Base-by-base conservation (phyloP, 164 flowering plant genomes). In the grape (Vitis vinifera) region DNA sequence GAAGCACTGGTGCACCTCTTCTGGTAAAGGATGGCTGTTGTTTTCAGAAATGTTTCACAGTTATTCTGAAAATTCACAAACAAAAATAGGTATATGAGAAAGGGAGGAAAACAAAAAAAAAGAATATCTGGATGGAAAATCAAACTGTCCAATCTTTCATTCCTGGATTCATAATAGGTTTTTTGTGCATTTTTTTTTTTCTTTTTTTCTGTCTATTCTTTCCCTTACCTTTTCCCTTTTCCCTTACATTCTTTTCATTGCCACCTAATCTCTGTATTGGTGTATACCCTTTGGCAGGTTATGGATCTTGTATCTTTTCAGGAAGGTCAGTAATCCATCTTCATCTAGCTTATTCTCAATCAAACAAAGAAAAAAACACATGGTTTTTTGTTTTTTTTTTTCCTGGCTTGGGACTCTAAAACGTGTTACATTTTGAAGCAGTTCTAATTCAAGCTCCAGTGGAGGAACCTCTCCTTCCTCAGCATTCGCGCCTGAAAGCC, bases 261-360 rank as follows among this genome's bases (percentile, higher is more conserved):
- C 52, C 10, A 56, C 62, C 70, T 74, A 14, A 55, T 57, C 53
- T 58, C 31, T 59, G 47, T 29, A 10, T 51, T 55, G 47, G 27
- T 66, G 60, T 66, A 8, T 55, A 12, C 27, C 27, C 15, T 57
- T 47, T 65, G 69, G 75, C 89, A 91, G 97, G 94, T 79, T 75
- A 86, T 67, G 88, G 88, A 59, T 78, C 90, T 9, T 91, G 97
- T 57, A 67, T 65, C 44, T 91, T 82, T 59, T 19, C 91, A 1
- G 97, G 92, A 73, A 88, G 92, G 97, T 87, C 70, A 79, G 83
- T 51, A 63, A 12, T 58, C 62, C 16, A 17, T 51, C 31, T 52
- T 66, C 23, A 10, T 15, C 13, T 44, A 14, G 23, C 3, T 9
- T 3, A 13, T 60, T 19, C 1, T 47, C 15, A 62, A 50, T 56